These are phyloP conservation scores for Ogataea paradorogensis DNA, from an alignment of 805 yeast genomes.

Conservation along the genomic window DNA sequence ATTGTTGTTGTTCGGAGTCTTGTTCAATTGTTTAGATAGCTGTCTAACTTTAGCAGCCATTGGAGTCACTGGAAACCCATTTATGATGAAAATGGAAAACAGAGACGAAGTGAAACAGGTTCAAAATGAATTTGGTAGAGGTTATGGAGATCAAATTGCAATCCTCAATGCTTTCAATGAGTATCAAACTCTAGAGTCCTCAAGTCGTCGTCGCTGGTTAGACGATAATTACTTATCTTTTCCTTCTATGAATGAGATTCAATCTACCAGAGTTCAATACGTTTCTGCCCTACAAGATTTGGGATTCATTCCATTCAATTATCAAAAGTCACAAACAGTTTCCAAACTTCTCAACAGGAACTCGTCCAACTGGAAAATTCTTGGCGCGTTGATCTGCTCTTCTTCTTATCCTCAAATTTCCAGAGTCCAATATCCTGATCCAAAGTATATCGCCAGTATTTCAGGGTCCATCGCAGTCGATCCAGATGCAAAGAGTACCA, in stretches of 20 bases:
- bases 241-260: conserved; percentile 65
- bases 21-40: conserved; percentile 76
- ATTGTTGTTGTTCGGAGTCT: conserved; percentile 70
- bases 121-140: conserved; percentile 40
- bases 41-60: conserved; percentile 82
- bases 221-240: conserved; percentile 59
- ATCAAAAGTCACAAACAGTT: conserved; percentile 23
- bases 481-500: conserved; percentile 71
- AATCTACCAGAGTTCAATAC: conserved; percentile 68
- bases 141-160: conserved; percentile 75
- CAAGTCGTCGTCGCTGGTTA: conserved; percentile 43
- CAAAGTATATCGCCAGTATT: conserved; percentile 64
- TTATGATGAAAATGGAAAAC: conserved; percentile 56
- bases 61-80: conserved; percentile 71
- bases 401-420: conserved; percentile 82
- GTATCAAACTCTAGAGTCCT: conserved; percentile 38
- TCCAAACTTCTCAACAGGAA: conserved; percentile 47
- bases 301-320: conserved; percentile 66
- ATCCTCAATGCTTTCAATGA: conserved; percentile 55
- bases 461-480: conserved; percentile 85
- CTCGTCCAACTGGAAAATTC: conserved; percentile 44
- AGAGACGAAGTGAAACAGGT: conserved; percentile 59
- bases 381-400: conserved; percentile 72
- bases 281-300: conserved; percentile 68
- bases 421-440: conserved; percentile 76